These are phyloP conservation scores for Fragaria ananassa DNA, from an alignment of 306 rosid genomes.

Conservation along the genomic window DNA sequence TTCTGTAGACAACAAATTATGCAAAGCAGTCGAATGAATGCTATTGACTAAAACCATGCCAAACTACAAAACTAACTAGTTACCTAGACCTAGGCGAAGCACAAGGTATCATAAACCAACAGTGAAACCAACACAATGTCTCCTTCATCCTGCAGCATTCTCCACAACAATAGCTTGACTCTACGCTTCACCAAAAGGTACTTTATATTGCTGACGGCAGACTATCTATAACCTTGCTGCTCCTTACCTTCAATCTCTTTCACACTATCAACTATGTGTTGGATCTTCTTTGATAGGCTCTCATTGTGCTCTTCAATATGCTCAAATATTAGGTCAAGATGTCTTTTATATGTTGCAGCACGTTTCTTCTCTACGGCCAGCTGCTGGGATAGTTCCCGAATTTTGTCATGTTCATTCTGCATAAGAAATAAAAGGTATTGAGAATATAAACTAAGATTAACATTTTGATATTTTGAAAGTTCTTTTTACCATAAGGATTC, in stretches of 20 bases:
- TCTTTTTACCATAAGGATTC: background rate
- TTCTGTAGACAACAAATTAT: conserved; percentile 14
- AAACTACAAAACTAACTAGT: conserved; percentile 35
- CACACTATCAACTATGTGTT: conserved; percentile 79
- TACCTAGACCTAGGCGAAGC: conserved; percentile 33
- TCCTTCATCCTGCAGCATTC: conserved; percentile 27
- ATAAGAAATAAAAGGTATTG: conserved; percentile 21
- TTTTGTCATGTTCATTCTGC: conserved; percentile 85
- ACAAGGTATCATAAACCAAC: conserved; percentile 26
- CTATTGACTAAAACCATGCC: conserved; percentile 37
- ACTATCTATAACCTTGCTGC: conserved; percentile 50
- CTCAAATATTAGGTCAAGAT: conserved; percentile 82
- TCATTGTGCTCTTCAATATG: conserved; percentile 86
- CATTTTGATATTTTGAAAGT: background rate
- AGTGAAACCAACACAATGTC: conserved; percentile 23
- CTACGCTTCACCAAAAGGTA: conserved; percentile 13
- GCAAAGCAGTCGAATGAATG: conserved; percentile 34
- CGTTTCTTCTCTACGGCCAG: conserved; percentile 82
- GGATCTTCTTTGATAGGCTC: conserved; percentile 79
- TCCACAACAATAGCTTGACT: conserved; percentile 20
- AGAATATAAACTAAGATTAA: background rate
- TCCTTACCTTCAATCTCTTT: conserved; percentile 74
- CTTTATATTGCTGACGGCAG: conserved; percentile 15
- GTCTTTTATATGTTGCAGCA: conserved; percentile 84
- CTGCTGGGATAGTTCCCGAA: conserved; percentile 85